Base-by-base conservation (phyloP, 371 early-diverging fungal genomes). In the Batrachochytrium dendrobatidis region DNA sequence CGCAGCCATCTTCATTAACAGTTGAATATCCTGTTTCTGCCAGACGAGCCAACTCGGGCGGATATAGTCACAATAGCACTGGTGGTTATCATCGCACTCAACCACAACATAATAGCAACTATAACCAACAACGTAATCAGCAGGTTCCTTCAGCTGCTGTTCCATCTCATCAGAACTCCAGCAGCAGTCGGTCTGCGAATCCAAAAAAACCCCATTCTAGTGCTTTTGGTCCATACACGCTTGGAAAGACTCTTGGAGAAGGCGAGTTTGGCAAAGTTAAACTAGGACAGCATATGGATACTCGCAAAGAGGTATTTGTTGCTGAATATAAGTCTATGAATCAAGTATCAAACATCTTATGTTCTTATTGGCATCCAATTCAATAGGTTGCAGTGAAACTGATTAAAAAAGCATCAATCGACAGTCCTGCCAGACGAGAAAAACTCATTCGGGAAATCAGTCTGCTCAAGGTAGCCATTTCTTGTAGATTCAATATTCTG, bases 371-470 rank as follows among this genome's bases (percentile, higher is more conserved):
- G 15, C 39, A 39, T 20, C 33, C 44, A n/a, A 26, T 43, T 39
- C 34, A 34, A 28, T 56, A 83, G 76, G 86, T 89, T 31, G 85
- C 86, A 28, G 74, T 84, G 57, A 86, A 83, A 62, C 67, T 83
- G n/a, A 84, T 86, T 56, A 80, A 80, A 58, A 84, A 85, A 63
- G 77, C 78, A 24, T 68, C 64, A 22, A 63, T 75, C 24, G 75
- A 71, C 6, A 67, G 72, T 7, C 76, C 72, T 15, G 66, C 59
- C 33, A 69, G 81, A 18, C 75, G 83, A 31, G 69, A 71, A 39
- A 83, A 88, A 61, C 82, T 91, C 12, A 83, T 83, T 70, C 71
- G 88, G 34, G 91, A 91, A 62, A 84, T 87, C 8, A 70, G 83
- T 15, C 82, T 88, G 1, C 77, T 88, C 32, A 71, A 80, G 71